phyloP scores from a whole-genome alignment of 805 yeast species.

The Candida krabiensis region DNA sequence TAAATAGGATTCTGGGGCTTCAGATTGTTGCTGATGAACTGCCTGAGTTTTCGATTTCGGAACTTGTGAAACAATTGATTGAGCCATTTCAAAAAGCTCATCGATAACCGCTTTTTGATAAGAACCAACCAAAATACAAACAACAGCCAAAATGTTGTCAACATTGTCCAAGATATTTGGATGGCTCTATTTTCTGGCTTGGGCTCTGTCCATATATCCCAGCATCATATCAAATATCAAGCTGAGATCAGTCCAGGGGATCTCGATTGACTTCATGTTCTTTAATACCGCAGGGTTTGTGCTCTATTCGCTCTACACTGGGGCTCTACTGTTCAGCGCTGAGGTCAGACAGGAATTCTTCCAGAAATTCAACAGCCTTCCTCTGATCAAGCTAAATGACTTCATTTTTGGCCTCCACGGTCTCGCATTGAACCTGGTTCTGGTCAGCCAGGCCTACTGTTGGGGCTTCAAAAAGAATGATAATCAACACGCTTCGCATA shows the following conservation, averaged over 20 bases:
- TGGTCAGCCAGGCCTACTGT: conserved; percentile 33
- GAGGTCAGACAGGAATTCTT: conserved; percentile 31
- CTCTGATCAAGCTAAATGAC: conserved; percentile 33
- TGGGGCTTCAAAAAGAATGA: conserved; percentile 36
- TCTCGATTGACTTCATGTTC: conserved; percentile 34
- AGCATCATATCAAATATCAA: conserved; percentile 32
- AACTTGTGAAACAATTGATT: too few relatives aligned
- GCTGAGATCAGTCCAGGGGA: conserved; percentile 34
- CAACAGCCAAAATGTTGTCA: conserved; percentile 2
- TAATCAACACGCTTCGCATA: conserved; percentile 26
- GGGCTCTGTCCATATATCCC: conserved; percentile 35
- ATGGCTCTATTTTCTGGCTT: conserved; percentile 30
- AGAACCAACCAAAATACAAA: background rate
- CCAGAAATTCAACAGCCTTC: conserved; percentile 25
- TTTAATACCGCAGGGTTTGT: conserved; percentile 35
- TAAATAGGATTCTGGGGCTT: too few relatives aligned
- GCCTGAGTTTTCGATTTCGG: too few relatives aligned
- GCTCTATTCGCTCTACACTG: conserved; percentile 31
- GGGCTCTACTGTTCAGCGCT: conserved; percentile 19
- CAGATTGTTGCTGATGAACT: too few relatives aligned
- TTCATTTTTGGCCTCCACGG: conserved; percentile 33
- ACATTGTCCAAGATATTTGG: conserved; percentile 26
- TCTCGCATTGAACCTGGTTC: conserved; percentile 25
- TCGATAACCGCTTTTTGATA: too few relatives aligned
- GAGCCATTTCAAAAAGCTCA: too few relatives aligned